Conservation (phyloP, 2,329 filamentous ascomycete genomes). For the Penicillium psychrosexuale region DNA sequence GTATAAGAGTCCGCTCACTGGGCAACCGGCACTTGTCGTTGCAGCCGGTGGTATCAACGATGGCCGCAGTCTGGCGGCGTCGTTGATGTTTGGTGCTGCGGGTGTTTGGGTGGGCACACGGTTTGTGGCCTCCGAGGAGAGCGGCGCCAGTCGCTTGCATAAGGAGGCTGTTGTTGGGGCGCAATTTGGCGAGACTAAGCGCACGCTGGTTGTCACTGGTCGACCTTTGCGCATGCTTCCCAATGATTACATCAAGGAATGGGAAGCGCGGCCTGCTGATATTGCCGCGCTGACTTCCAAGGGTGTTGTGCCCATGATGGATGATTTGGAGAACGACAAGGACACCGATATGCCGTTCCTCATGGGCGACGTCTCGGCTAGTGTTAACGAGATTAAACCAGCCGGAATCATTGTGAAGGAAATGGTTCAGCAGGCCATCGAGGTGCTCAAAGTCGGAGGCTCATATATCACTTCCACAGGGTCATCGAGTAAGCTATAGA, state of each 20-base stretch:
- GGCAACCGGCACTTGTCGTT: slow-evolving; percentile 71
- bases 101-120: slow-evolving; percentile 94
- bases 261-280: slow-evolving; percentile 73
- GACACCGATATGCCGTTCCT: slow-evolving; percentile 83
- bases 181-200: slow-evolving; percentile 71
- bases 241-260: slow-evolving; percentile 78
- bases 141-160: slow-evolving; percentile 74
- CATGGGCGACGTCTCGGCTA: slow-evolving; percentile 90
- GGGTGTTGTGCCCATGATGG: slow-evolving; percentile 75
- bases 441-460: slow-evolving; percentile 61
- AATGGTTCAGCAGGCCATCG: slow-evolving; percentile 76
- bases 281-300: slow-evolving; percentile 71
- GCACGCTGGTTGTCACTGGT: slow-evolving; percentile 79
- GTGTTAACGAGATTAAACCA: slow-evolving; percentile 73
- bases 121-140: slow-evolving; percentile 81
- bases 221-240: slow-evolving; percentile 74
- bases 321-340: slow-evolving; percentile 77
- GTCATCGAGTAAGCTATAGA: slow-evolving; percentile 46
- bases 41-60: slow-evolving; percentile 86
- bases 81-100: slow-evolving; percentile 80
- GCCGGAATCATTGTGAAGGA: slow-evolving; percentile 82
- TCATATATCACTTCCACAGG: slow-evolving; percentile 52
- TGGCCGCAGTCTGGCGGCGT: slow-evolving; percentile 74
- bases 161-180: slow-evolving; percentile 82
- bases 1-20: slow-evolving; percentile 69